phyloP scores from a whole-genome alignment of 352 stramenopile species.

The Aphanomyces invadans region DNA sequence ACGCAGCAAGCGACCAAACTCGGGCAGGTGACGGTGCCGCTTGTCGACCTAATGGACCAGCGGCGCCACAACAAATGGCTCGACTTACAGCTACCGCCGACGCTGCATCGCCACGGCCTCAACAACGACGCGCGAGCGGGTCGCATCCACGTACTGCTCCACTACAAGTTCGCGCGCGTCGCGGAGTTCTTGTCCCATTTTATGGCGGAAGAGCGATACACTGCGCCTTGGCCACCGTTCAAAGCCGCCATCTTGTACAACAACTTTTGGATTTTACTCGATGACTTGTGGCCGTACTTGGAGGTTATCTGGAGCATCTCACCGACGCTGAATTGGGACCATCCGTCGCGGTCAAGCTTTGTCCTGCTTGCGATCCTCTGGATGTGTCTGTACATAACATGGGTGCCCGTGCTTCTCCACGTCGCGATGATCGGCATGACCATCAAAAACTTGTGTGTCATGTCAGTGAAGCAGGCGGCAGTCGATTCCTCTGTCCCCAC shows the following conservation, averaged over 20 bases:
- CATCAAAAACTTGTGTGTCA: conserved; percentile 75
- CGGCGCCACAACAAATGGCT: conserved; percentile 83
- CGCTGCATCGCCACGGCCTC: conserved; percentile 64
- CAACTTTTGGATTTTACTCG: conserved; percentile 80
- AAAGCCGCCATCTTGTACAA: conserved; percentile 74
- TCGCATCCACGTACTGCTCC: conserved; percentile 71
- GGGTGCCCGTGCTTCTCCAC: conserved; percentile 72
- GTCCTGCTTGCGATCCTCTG: conserved; percentile 70
- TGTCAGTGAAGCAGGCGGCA: not conserved
- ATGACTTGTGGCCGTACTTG: conserved; percentile 78
- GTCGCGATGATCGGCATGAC: conserved; percentile 71
- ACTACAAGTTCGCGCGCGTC: conserved; percentile 84
- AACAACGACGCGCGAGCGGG: conserved; percentile 79
- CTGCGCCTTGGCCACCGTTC: conserved; percentile 77
- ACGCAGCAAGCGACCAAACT: conserved; percentile 69
- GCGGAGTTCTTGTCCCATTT: conserved; percentile 80
- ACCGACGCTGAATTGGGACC: conserved; percentile 78
- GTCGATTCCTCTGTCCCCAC: not conserved
- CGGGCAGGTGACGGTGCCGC: conserved; percentile 61
- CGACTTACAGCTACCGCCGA: conserved; percentile 67
- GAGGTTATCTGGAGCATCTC: conserved; percentile 77
- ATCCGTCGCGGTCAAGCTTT: conserved; percentile 80
- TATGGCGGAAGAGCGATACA: conserved; percentile 53
- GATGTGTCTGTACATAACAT: conserved; percentile 75
- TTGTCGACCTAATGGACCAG: conserved; percentile 79